phyloP scores from a whole-genome alignment of 352 stramenopile species.

The Hyaloperonospora arabidopsidis region DNA sequence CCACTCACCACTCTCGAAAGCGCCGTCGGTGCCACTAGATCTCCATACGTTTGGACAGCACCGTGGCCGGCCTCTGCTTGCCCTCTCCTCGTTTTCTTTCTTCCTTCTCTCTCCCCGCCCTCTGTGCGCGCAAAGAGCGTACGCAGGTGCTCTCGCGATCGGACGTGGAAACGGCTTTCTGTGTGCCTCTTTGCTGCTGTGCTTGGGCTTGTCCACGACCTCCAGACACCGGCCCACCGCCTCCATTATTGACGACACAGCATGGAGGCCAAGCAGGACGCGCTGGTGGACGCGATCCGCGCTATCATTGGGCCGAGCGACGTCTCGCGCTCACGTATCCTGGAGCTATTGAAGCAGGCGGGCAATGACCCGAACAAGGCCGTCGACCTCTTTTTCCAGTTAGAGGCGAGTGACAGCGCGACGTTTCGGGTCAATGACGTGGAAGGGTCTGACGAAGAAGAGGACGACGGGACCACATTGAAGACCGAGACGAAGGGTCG shows the following conservation, averaged over 20 bases:
- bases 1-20: background rate
- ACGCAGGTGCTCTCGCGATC: conserved; percentile 22
- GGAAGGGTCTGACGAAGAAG: conserved; percentile 37
- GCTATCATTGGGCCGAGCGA: conserved; percentile 61
- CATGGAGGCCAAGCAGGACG: conserved; percentile 53
- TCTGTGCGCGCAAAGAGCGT: background rate
- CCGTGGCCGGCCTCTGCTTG: background rate
- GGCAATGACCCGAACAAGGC: conserved; percentile 76
- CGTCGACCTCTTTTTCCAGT: conserved; percentile 74
- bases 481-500: no score
- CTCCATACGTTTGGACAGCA: conserved; percentile 8
- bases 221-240: background rate
- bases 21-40: background rate
- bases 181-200: background rate
- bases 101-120: conserved; percentile 3
- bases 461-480: conserved; percentile 11
- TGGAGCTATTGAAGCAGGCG: conserved; percentile 50
- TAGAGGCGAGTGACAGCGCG: conserved; percentile 35
- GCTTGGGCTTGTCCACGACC: background rate
- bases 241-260: background rate
- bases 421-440: conserved; percentile 45
- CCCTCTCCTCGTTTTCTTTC: background rate
- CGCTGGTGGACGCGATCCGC: conserved; percentile 70
- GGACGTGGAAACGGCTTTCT: conserved; percentile 14
- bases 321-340: conserved; percentile 56